phyloP scores from a whole-genome alignment of 1,139 yeast genomes.

The Zhuliangozyma parablackwelliae region DNA sequence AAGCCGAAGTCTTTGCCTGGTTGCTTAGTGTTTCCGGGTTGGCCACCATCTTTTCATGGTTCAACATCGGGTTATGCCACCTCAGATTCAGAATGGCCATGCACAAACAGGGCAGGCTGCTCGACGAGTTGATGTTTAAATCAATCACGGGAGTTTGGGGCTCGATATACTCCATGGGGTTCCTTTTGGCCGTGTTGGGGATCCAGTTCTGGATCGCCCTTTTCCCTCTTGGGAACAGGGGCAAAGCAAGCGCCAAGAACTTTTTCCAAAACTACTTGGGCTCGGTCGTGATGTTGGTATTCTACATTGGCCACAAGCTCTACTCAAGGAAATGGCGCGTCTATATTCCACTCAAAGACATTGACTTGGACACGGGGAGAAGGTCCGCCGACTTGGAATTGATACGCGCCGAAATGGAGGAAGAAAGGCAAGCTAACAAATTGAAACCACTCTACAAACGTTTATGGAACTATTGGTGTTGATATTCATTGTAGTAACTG shows the following conservation, averaged over 20 bases:
- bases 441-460: conserved; percentile 22
- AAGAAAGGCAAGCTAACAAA: conserved; percentile 7
- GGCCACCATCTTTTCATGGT: conserved; percentile 41
- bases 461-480: conserved; percentile 36
- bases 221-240: conserved; percentile 27
- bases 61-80: conserved; percentile 34
- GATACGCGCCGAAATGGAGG: conserved; percentile 8
- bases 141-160: conserved; percentile 31
- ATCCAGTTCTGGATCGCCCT: conserved; percentile 38
- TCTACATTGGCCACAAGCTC: conserved; percentile 32
- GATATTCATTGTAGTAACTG: conserved; percentile 3
- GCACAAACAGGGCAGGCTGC: conserved; percentile 23
- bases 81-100: conserved; percentile 38
- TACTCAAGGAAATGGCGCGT: conserved; percentile 31
- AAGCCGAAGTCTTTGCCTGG: conserved; percentile 37
- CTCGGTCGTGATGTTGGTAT: conserved; percentile 26
- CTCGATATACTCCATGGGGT: conserved; percentile 27
- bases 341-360: conserved; percentile 20
- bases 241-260: conserved; percentile 23
- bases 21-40: conserved; percentile 39
- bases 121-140: conserved; percentile 24
- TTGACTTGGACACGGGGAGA: conserved; percentile 34
- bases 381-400: conserved; percentile 21
- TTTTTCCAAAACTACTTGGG: conserved; percentile 39
- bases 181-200: conserved; percentile 28